Evolutionary conservation across 2,329 filamentous ascomycete species (phyloP).

Genomic region (Aureobasidium sp.): DNA sequence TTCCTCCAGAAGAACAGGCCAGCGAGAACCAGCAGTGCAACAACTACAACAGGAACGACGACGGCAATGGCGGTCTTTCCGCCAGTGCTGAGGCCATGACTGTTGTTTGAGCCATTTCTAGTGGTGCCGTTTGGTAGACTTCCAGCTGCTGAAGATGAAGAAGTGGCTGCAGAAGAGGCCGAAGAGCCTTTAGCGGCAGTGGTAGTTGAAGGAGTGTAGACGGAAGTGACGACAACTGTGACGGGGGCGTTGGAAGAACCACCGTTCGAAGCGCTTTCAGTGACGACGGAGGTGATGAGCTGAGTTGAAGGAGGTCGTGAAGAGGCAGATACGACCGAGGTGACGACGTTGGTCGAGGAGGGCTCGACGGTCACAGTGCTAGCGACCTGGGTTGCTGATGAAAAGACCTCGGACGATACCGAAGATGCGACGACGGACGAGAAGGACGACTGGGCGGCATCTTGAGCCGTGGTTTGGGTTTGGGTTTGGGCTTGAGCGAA

Average conservation of each 20-base stretch:
- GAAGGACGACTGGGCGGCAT: conserved; percentile 11
- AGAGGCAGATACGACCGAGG: conserved; percentile 16
- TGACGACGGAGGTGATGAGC: conserved; percentile 19
- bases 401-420: conserved; percentile 14
- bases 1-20: conserved; percentile 81
- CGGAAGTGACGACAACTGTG: conserved; percentile 19
- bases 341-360: conserved; percentile 15
- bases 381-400: not conserved
- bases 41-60: conserved; percentile 82
- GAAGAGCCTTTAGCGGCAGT: conserved; percentile 7
- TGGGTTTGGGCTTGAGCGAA: not conserved
- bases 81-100: conserved; percentile 47
- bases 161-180: conserved; percentile 12
- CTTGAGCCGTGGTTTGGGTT: not conserved
- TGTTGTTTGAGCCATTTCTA: conserved; percentile 10
- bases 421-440: conserved; percentile 16
- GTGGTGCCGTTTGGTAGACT: conserved; percentile 15
- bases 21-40: conserved; percentile 68
- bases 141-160: conserved; percentile 16
- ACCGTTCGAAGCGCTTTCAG: conserved; percentile 12
- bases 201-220: conserved; percentile 12
- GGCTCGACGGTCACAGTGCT: conserved; percentile 14
- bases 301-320: conserved; percentile 17
- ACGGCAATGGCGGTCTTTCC: conserved; percentile 87
- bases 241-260: conserved; percentile 12